phyloP scores from a whole-genome alignment of 177 flowering plant genomes.

The Tripterygium wilfordii region DNA sequence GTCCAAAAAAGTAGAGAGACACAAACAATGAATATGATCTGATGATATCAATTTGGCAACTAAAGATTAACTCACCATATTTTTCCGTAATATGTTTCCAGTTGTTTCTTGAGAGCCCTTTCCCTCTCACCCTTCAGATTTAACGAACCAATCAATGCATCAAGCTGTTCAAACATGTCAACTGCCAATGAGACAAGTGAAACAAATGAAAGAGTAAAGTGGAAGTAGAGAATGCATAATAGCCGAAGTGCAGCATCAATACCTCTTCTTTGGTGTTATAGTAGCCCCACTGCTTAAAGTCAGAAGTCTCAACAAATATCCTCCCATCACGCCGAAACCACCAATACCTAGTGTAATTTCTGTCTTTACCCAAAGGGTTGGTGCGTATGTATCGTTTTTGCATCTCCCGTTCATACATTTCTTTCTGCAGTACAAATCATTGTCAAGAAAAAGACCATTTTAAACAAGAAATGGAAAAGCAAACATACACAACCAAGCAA shows the following conservation, averaged over 20 bases:
- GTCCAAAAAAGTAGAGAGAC: no score
- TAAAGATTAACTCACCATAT: slow-evolving; percentile 89
- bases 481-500: no score
- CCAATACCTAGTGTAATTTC: slow-evolving; percentile 84
- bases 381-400: slow-evolving; percentile 71
- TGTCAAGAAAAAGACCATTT: no score
- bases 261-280: slow-evolving; percentile 84
- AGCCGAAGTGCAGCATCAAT: background rate
- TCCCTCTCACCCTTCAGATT: slow-evolving; percentile 86
- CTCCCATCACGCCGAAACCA: slow-evolving; percentile 81
- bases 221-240: background rate
- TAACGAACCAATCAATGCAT: slow-evolving; percentile 73
- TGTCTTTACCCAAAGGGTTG: slow-evolving; percentile 77
- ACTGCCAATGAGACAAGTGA: slow-evolving; percentile 1
- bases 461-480: no score
- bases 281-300: slow-evolving; percentile 79
- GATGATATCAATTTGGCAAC: no score
- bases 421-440: slow-evolving; percentile 46
- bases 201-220: background rate
- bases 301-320: slow-evolving; percentile 80
- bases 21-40: no score
- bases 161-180: slow-evolving; percentile 49
- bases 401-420: slow-evolving; percentile 66
- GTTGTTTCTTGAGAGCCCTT: slow-evolving; percentile 66
- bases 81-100: slow-evolving; percentile 46